phyloP scores from a whole-genome alignment of 164 flowering plant species.

The Macadamia integrifolia region DNA sequence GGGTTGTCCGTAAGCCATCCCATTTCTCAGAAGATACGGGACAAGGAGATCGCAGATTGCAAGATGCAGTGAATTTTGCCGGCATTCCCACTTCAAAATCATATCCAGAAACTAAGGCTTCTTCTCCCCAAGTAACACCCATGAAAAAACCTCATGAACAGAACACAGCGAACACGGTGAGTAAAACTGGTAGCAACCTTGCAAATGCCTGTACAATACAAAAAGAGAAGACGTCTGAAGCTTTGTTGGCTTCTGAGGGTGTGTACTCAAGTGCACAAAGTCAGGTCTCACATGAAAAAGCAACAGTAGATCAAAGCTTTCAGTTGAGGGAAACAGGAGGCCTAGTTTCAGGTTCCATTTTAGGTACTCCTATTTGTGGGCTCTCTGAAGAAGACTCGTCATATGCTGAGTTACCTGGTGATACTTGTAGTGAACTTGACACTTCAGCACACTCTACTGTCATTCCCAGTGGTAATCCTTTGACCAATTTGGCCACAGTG shows the following conservation, averaged over 20 bases:
- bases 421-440: conserved; percentile 4
- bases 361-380: conserved; percentile 11
- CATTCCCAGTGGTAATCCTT: neutral
- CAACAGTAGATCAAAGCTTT: conserved; percentile 5
- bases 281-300: conserved; percentile 9
- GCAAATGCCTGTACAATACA: neutral
- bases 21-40: conserved; percentile 7
- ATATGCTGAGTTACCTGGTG: conserved; percentile 6
- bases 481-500: conserved; percentile 8
- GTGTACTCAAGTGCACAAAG: conserved; percentile 13
- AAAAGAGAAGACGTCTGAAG: conserved; percentile 2
- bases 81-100: conserved; percentile 5
- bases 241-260: conserved; percentile 10
- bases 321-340: conserved; percentile 2
- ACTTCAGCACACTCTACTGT: neutral
- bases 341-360: conserved; percentile 3
- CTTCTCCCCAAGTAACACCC: conserved; percentile 4
- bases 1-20: conserved; percentile 5
- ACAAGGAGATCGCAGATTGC: conserved; percentile 8
- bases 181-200: neutral
- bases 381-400: conserved; percentile 20
- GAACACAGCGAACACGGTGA: neutral
- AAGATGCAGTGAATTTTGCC: conserved; percentile 3
- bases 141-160: conserved; percentile 14
- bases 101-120: conserved; percentile 21